Percentiles rank a stretch among this genome's conserved stretches.
Conservation (phyloP, 78 protist genomes). For the Mantamonas sphyraenae region DNA sequence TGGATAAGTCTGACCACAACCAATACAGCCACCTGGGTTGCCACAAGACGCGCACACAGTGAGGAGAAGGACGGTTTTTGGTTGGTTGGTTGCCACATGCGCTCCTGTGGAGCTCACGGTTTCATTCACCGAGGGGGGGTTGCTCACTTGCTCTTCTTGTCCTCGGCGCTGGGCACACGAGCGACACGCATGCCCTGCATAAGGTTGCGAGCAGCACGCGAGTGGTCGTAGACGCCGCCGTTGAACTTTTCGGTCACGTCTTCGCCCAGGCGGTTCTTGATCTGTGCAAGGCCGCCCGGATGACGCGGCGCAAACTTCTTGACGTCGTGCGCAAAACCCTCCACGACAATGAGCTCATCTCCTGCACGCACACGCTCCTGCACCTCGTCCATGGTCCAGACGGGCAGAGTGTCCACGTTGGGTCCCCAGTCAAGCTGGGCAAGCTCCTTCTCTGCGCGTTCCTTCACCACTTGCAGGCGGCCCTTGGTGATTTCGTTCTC, state of each 20-base stretch:
- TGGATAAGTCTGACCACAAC: not conserved
- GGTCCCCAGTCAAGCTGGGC: constrained; percentile 3
- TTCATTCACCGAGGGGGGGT: too few relatives aligned
- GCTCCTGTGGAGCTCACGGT: too few relatives aligned
- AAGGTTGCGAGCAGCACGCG: constrained; percentile 17
- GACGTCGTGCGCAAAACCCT: constrained; percentile 1
- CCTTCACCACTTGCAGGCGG: constrained; percentile 43
- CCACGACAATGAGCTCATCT: not conserved
- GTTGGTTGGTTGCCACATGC: too few relatives aligned
- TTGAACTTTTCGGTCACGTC: constrained; percentile 15
- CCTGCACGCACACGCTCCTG: not conserved
- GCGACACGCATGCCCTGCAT: not conserved
- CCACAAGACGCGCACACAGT: too few relatives aligned
- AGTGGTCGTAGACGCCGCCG: constrained; percentile 28
- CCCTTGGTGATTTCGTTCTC: constrained; percentile 40
- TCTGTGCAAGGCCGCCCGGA: constrained; percentile 25
- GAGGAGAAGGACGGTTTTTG: not conserved
- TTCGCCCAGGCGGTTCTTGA: not conserved
- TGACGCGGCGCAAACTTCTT: not conserved
- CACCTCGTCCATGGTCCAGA: not conserved
- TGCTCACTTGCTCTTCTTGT: too few relatives aligned
- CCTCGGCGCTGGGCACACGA: constrained; percentile 2
- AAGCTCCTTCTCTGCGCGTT: constrained; percentile 4
- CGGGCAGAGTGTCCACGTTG: not conserved
- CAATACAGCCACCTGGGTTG: not conserved